Percentiles rank a stretch among this genome's conserved stretches.
Evolutionary conservation across 2,329 filamentous ascomycete species (phyloP).

Genomic region (Aureobasidium sp.): DNA sequence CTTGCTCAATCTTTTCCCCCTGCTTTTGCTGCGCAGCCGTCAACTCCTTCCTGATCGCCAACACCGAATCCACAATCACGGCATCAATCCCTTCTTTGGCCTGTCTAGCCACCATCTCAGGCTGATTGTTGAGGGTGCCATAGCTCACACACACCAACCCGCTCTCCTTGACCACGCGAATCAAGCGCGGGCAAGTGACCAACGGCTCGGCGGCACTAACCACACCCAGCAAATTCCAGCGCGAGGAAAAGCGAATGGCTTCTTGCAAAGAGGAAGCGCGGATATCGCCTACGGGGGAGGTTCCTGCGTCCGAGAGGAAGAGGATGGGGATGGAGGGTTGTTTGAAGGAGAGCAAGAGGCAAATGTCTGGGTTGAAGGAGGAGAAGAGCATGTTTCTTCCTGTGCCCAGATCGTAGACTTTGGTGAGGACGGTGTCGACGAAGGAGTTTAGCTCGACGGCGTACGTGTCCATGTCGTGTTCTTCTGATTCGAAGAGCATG

Average conservation of each 20-base stretch:
- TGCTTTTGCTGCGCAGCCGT: constrained; percentile 39
- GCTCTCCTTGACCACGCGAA: constrained; percentile 88
- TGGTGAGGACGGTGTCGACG: constrained; percentile 83
- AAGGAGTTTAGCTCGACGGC: constrained; percentile 94
- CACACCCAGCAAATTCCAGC: constrained; percentile 91
- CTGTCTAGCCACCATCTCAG: constrained; percentile 79
- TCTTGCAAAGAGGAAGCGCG: constrained; percentile 88
- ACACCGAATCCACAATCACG: constrained; percentile 91
- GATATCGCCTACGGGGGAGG: constrained; percentile 75
- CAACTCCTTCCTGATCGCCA: constrained; percentile 85
- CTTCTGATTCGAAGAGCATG: constrained; percentile 91
- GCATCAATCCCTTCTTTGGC: constrained; percentile 94
- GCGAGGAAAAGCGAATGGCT: constrained; percentile 84
- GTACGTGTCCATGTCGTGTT: constrained; percentile 94
- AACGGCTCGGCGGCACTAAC: constrained; percentile 84
- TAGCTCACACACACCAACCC: constrained; percentile 94
- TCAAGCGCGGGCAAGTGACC: constrained; percentile 79
- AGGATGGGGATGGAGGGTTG: constrained; percentile 94
- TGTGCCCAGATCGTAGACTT: constrained; percentile 78
- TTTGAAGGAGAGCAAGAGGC: constrained; percentile 88
- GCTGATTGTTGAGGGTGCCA: constrained; percentile 82
- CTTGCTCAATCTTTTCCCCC: background rate
- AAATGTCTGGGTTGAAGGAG: constrained; percentile 96
- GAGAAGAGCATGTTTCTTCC: constrained; percentile 93
- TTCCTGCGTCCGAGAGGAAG: constrained; percentile 86